These are phyloP conservation scores for Obelidium mucronatum DNA, from an alignment of 192 early-diverging fungal genomes.

Conservation along the genomic window DNA sequence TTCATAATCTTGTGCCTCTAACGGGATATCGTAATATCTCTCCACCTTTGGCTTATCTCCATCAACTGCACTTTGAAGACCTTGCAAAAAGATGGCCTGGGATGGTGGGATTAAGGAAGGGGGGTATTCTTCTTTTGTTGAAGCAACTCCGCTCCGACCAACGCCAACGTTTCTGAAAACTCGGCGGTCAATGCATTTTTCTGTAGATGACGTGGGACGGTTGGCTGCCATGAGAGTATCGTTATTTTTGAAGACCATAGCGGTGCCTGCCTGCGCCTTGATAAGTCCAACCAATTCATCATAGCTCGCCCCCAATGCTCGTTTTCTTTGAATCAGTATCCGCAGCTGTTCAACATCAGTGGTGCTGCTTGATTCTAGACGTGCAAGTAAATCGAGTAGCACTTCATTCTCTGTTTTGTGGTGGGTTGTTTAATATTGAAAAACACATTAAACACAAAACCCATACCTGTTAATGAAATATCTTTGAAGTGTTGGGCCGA, in stretches of 20 bases:
- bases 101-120: neutral
- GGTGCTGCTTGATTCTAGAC: neutral
- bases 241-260: constrained; percentile 7
- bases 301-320: constrained; percentile 5
- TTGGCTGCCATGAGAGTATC: neutral
- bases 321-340: constrained; percentile 1
- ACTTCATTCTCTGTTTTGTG: constrained; percentile 10
- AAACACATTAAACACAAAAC: neutral
- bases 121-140: neutral
- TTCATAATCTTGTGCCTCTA: neutral
- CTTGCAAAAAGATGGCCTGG: constrained; percentile 3
- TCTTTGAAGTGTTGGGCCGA: constrained; percentile 6
- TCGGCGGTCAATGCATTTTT: neutral
- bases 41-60: constrained; percentile 11
- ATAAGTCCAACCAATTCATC: constrained; percentile 14
- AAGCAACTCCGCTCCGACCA: neutral
- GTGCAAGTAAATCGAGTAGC: constrained; percentile 24
- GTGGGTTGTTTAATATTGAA: no score
- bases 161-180: neutral
- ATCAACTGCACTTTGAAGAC: neutral
- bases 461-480: constrained; percentile 16
- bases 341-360: neutral
- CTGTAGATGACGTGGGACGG: no score
- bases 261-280: neutral
- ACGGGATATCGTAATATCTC: constrained; percentile 2